Percentiles rank a stretch among this genome's conserved stretches.
phyloP scores from a whole-genome alignment of 2,329 filamentous ascomycete genomes.

The Bisporella sp. region DNA sequence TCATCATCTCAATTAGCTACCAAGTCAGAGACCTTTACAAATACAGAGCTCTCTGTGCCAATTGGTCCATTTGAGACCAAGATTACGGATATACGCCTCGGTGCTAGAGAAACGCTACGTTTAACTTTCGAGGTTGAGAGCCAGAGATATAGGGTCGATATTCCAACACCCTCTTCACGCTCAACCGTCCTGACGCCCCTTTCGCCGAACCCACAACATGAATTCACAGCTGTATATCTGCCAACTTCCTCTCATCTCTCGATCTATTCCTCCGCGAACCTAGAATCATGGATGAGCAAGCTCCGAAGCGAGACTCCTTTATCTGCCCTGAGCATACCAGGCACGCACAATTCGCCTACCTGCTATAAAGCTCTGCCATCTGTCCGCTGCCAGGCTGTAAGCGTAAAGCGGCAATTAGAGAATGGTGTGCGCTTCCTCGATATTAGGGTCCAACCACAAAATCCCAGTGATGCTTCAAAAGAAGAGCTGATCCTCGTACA shows the following conservation, averaged over 20 bases:
- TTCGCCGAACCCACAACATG: slow-evolving; percentile 41
- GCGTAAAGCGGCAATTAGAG: slow-evolving; percentile 68
- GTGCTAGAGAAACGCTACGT: slow-evolving; percentile 60
- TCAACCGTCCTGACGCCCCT: slow-evolving; percentile 55
- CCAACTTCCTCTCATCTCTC: slow-evolving; percentile 46
- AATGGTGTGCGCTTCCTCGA: slow-evolving; percentile 95
- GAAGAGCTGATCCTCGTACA: slow-evolving; percentile 79
- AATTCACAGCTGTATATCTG: slow-evolving; percentile 62
- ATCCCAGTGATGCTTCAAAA: slow-evolving; percentile 47
- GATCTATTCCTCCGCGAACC: slow-evolving; percentile 64
- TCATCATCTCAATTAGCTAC: slow-evolving; percentile 31
- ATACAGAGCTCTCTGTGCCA: slow-evolving; percentile 54
- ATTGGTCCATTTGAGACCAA: slow-evolving; percentile 63
- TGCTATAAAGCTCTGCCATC: slow-evolving; percentile 79
- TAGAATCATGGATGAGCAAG: slow-evolving; percentile 74
- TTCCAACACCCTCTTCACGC: slow-evolving; percentile 53
- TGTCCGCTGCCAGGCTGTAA: slow-evolving; percentile 84
- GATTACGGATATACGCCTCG: slow-evolving; percentile 53
- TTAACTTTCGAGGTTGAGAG: slow-evolving; percentile 63
- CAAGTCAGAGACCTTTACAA: slow-evolving; percentile 53
- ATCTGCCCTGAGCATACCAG: slow-evolving; percentile 80
- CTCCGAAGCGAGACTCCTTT: slow-evolving; percentile 67
- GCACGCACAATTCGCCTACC: slow-evolving; percentile 92
- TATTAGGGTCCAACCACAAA: slow-evolving; percentile 67
- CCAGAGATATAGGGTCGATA: slow-evolving; percentile 65